phyloP scores from a whole-genome alignment of 2,329 filamentous ascomycete species.

The Cylindrodendrum hubeiense region DNA sequence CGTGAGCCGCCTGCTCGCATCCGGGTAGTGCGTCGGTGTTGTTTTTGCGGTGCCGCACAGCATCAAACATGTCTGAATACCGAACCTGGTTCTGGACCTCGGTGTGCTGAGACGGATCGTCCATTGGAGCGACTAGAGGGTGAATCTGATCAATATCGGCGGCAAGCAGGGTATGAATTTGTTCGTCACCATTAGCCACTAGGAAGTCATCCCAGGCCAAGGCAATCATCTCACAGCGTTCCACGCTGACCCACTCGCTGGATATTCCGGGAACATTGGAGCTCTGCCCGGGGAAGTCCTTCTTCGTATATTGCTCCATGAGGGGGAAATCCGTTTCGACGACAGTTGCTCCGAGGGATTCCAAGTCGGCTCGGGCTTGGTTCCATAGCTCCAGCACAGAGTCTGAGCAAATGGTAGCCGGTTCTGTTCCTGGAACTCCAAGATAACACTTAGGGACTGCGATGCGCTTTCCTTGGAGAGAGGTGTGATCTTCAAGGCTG shows the following conservation, averaged over 20 bases:
- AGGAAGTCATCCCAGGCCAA: constrained; percentile 25
- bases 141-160: constrained; percentile 13
- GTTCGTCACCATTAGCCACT: neutral
- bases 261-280: constrained; percentile 18
- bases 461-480: constrained; percentile 17
- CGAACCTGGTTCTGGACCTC: constrained; percentile 24
- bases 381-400: constrained; percentile 45
- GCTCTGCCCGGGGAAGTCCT: constrained; percentile 23
- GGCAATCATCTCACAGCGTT: constrained; percentile 26
- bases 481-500: neutral
- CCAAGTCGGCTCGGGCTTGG: constrained; percentile 49
- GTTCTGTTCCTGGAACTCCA: constrained; percentile 4
- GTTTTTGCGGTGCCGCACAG: neutral
- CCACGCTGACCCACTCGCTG: constrained; percentile 20
- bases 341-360: constrained; percentile 56
- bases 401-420: constrained; percentile 30
- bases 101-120: constrained; percentile 9
- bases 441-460: constrained; percentile 29
- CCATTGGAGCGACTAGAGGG: constrained; percentile 17
- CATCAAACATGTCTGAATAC: constrained; percentile 22
- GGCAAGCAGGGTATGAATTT: neutral
- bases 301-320: constrained; percentile 30
- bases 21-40: constrained; percentile 17
- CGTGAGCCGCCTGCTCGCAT: constrained; percentile 29
- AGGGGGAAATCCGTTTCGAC: constrained; percentile 48